These are phyloP conservation scores for Penicillium hesseltinei DNA, from an alignment of 2,329 filamentous ascomycete species.

Conservation along the genomic window DNA sequence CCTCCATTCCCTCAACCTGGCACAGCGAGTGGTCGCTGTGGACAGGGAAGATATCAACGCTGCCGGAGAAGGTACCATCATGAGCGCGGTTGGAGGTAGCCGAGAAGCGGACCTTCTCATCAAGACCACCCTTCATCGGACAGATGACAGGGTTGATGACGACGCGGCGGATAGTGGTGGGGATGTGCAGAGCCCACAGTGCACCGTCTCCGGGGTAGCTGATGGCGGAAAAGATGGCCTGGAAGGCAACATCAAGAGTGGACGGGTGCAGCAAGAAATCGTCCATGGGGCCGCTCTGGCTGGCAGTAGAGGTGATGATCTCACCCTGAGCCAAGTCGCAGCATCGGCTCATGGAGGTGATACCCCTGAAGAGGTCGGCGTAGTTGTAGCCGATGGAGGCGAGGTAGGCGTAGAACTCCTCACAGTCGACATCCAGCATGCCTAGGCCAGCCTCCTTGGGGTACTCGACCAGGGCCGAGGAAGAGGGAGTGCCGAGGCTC, in stretches of 20 bases:
- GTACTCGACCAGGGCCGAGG: background rate
- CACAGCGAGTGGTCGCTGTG: background rate
- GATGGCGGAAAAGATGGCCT: background rate
- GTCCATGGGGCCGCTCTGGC: background rate
- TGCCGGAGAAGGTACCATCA: background rate
- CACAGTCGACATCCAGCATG: background rate
- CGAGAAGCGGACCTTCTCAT: background rate
- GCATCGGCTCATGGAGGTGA: background rate
- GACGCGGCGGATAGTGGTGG: background rate
- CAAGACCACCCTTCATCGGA: background rate
- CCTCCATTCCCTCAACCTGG: background rate
- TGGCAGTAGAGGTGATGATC: background rate
- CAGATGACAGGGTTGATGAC: background rate
- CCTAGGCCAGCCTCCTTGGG: background rate
- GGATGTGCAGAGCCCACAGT: background rate
- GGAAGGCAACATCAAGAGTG: background rate
- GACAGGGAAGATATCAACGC: background rate
- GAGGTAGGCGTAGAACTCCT: background rate
- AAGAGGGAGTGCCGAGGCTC: background rate
- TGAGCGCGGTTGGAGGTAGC: background rate
- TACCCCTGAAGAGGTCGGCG: background rate
- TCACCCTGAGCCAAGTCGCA: background rate
- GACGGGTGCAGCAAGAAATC: background rate
- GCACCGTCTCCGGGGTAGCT: background rate
- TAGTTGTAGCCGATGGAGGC: background rate